Evolutionary conservation across 495 filamentous ascomycete species (phyloP).

Genomic region (Penicillium tannophilum): DNA sequence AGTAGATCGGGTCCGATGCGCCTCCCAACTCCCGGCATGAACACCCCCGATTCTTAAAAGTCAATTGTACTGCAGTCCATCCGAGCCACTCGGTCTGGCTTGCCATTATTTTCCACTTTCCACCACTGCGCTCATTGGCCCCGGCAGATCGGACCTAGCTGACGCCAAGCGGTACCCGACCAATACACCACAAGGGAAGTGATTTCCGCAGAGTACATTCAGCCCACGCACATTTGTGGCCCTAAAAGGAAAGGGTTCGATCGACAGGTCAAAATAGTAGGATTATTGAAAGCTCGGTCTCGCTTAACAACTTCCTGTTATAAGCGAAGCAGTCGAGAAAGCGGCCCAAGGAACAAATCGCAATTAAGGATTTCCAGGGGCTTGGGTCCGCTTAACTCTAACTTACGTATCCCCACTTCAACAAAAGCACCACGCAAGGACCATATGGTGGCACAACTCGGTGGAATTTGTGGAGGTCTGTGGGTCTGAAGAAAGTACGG

Average conservation of each 20-base stretch:
- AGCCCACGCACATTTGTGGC: too few species aligned
- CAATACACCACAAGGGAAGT: neutral
- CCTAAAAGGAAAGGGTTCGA: neutral
- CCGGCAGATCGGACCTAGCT: neutral
- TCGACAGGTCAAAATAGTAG: neutral
- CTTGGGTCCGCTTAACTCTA: conserved; percentile 30
- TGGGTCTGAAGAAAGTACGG: conserved; percentile 16
- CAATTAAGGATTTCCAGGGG: conserved; percentile 20
- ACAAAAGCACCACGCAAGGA: conserved; percentile 11
- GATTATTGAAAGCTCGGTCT: too few species aligned
- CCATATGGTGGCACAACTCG: conserved; percentile 1
- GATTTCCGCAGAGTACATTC: too few species aligned
- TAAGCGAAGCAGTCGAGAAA: too few species aligned
- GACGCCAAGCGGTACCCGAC: neutral
- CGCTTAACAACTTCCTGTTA: too few species aligned
- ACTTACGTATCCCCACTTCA: conserved; percentile 14
- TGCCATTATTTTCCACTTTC: conserved; percentile 3
- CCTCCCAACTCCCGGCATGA: neutral
- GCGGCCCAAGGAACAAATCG: conserved; percentile 7
- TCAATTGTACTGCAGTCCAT: neutral
- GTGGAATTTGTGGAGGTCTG: conserved; percentile 3
- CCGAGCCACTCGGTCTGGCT: conserved; percentile 2
- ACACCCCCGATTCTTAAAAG: neutral
- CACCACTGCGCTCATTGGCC: neutral
- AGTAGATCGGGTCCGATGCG: too few species aligned